phyloP scores from a whole-genome alignment of 164 flowering plant genomes.

The Warburgia ugandensis region DNA sequence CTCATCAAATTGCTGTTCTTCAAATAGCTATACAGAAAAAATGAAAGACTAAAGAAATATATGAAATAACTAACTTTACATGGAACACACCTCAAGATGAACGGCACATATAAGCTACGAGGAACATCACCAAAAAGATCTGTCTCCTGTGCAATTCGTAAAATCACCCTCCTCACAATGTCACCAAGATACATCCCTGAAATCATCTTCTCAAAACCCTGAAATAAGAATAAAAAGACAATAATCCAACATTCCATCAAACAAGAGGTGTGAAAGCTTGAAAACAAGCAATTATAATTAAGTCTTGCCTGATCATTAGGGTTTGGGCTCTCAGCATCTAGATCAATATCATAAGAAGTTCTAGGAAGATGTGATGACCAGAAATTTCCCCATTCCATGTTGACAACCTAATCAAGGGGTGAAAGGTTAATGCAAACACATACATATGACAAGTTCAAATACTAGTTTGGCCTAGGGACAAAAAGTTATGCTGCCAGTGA shows the following conservation, averaged over 20 bases:
- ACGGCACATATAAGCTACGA: constrained; percentile 42
- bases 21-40: neutral
- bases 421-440: constrained; percentile 1
- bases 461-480: neutral
- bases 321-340: constrained; percentile 79
- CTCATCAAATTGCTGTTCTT: no score
- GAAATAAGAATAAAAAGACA: constrained; percentile 18
- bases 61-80: neutral
- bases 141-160: constrained; percentile 62
- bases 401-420: constrained; percentile 50
- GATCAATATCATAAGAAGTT: constrained; percentile 70
- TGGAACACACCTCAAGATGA: constrained; percentile 47
- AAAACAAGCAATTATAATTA: neutral
- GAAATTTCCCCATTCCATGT: constrained; percentile 96
- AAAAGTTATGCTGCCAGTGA: no score
- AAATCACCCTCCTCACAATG: constrained; percentile 81
- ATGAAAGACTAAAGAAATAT: neutral
- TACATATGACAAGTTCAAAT: neutral
- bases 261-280: neutral
- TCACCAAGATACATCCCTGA: constrained; percentile 98
- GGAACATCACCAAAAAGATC: constrained; percentile 60
- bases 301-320: constrained; percentile 68
- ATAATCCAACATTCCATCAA: neutral
- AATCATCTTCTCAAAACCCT: constrained; percentile 99
- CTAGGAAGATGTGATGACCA: constrained; percentile 94